These are phyloP conservation scores for Kodamaea fungicola DNA, from an alignment of 1,139 yeast genomes.

Conservation along the genomic window DNA sequence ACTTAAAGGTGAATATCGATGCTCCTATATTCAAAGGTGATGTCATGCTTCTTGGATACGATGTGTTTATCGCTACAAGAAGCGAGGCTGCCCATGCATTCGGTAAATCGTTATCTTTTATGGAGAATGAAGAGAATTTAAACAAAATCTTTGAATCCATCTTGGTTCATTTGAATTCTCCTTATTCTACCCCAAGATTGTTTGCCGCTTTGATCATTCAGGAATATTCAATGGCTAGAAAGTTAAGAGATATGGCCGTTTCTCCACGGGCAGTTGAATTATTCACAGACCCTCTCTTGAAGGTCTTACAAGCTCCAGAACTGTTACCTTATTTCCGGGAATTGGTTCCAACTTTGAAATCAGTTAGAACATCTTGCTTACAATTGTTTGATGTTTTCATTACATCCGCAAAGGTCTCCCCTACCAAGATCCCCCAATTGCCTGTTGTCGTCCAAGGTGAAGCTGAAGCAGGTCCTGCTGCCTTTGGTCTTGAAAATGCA, in stretches of 20 bases:
- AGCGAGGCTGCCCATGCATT: conserved; percentile 72
- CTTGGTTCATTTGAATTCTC: conserved; percentile 43
- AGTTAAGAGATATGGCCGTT: conserved; percentile 13
- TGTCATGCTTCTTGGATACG: conserved; percentile 77
- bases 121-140: conserved; percentile 39
- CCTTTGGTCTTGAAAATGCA: conserved; percentile 79
- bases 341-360: conserved; percentile 78
- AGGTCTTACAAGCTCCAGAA: conserved; percentile 41
- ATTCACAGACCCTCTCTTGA: conserved; percentile 29
- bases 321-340: conserved; percentile 67
- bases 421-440: conserved; percentile 74
- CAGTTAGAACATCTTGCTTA: conserved; percentile 83
- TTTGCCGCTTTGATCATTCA: conserved; percentile 67
- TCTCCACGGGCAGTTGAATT: conserved; percentile 18
- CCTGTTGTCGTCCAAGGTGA: conserved; percentile 95
- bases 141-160: conserved; percentile 39
- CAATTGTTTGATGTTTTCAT: conserved; percentile 76
- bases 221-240: conserved; percentile 57
- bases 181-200: conserved; percentile 80
- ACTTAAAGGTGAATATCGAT: conserved; percentile 76
- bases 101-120: conserved; percentile 64
- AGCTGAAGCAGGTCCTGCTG: conserved; percentile 90
- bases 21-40: conserved; percentile 93
- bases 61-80: conserved; percentile 72
- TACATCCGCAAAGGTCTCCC: conserved; percentile 70